phyloP scores from a whole-genome alignment of 73 alveolate species.

The Blepharisma stoltei region DNA sequence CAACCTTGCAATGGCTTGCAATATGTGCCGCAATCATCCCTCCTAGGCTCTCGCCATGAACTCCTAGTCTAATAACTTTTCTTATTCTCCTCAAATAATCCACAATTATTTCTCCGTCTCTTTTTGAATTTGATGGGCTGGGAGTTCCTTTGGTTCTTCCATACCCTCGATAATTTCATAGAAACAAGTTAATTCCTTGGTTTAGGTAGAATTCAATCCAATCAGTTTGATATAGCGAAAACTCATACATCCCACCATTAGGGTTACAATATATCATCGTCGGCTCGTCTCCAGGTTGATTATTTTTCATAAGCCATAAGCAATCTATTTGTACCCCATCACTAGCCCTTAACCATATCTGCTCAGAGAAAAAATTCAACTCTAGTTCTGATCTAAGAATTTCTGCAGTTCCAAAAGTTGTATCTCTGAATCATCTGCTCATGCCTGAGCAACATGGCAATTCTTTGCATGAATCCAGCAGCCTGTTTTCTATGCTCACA shows the following conservation, averaged over 20 bases:
- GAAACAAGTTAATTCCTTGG: constrained; percentile 44
- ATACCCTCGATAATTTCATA: constrained; percentile 56
- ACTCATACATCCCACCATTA: constrained; percentile 65
- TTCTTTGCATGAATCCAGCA: no score
- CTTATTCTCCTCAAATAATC: not conserved
- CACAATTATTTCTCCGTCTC: constrained; percentile 23
- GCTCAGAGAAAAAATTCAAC: not conserved
- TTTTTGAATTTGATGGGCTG: not conserved
- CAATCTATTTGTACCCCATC: not conserved
- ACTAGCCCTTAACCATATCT: not conserved
- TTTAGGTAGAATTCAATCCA: constrained; percentile 55
- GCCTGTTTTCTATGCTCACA: no score
- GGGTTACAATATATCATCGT: constrained; percentile 68
- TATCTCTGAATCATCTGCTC: no score
- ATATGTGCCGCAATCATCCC: constrained; percentile 46
- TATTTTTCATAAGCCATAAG: not conserved
- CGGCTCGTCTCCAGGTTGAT: not conserved
- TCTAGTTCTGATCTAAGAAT: not conserved
- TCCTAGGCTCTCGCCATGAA: constrained; percentile 55
- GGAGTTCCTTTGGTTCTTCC: constrained; percentile 32
- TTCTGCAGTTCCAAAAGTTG: no score
- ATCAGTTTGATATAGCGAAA: constrained; percentile 42
- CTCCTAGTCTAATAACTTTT: constrained; percentile 32
- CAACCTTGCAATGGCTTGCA: constrained; percentile 44
- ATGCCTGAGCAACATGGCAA: no score